Base-by-base conservation (phyloP, 192 early-diverging fungal species). In the Coemansia nantahalensis region DNA sequence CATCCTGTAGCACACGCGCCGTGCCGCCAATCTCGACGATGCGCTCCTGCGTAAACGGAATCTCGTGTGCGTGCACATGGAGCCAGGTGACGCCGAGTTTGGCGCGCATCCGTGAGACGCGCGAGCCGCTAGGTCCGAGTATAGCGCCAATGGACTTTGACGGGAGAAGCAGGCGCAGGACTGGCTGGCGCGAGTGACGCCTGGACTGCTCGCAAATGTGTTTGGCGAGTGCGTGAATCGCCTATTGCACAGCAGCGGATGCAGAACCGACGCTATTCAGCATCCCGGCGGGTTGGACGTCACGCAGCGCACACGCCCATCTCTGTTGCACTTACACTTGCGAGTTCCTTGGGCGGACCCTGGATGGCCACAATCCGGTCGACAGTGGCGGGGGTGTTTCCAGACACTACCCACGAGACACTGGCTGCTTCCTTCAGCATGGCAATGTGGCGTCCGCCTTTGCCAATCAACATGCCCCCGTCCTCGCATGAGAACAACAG, bases 391-490 rank as follows among this genome's bases (percentile, higher is more conserved):
- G 56, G 13, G 48, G 24, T 62, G 54, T 30, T 60, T 50, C 54
- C 39, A 6, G 51, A 59, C 42, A 75, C 51, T 11, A 54, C 45
- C 71, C 71, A 75, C 2, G 43, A 59, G 8, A 60, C 64, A 1
- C 18, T 21, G 4, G 71, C 59, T 2, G 51, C n/a, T 23, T 59
- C 59, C 35, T 75, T 75, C 48, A 77, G 73, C 54, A 53, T 77
- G 39, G 51, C 61, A 30, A 77, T 68, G 24, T 77, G 67, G 11
- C 65, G 54, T 14, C 73, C 73, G 11, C 49, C 51, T 34, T 62
- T 68, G 39, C 73, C 73, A 45, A 77, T 77, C 40, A 77, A 41
- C 53, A 77, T 50, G 22, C 73, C 73, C 37, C 73, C 73, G 44
- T 69, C 67, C 32, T 65, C 65, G 24, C 39, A 40, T 0, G 51